Evolutionary conservation across 75 land plant species (phyloP), one percentile per base, ranked within the genome.

Genomic region (Pinus tabuliformis): DNA sequence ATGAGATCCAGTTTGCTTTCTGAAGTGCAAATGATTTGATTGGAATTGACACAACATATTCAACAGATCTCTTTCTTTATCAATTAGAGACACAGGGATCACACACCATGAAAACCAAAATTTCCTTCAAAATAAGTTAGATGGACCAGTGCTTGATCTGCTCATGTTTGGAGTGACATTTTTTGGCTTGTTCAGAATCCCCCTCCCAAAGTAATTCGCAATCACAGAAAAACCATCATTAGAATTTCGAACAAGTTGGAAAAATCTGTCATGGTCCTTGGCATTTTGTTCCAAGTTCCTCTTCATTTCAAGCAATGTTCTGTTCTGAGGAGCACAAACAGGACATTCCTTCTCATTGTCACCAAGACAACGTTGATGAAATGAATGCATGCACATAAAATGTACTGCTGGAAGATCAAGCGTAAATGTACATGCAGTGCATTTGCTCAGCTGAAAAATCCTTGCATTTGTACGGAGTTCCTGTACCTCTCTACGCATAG

Each of bases 361-460:
- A 13, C 97, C 99, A 33, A 96, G 87, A 78, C 99, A 96, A 5
- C 95, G 89, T 63, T 92, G 97, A 66, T 96, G 99, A 76, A 93
- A 96, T 58, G 99, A 96, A 73, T 96, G 99, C 99, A 96, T 96
- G 83, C 99, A 96, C 87, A 96, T 89, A 64, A 96, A 96, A 83
- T 96, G 99, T 17, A 96, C 99, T 17, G 99, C 99, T 57, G 99
- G 99, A 56, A 96, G 90, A 73, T 96, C 99, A 58, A 96, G 94
- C 15, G 95, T 89, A 59, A 93, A 96, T 21, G 93, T 91, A 83
- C 99, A 96, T 21, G 90, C 89, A 28, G 97, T 90, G 81, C 99
- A 96, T 76, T 96, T 96, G 88, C 94, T 93, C 3, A 93, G 86
- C 81, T 96, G 99, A 66, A 96, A 96, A 52, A 94, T 90, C 68